Base-by-base conservation (phyloP, 2,329 filamentous ascomycete species). In the Albifimbria verrucaria region DNA sequence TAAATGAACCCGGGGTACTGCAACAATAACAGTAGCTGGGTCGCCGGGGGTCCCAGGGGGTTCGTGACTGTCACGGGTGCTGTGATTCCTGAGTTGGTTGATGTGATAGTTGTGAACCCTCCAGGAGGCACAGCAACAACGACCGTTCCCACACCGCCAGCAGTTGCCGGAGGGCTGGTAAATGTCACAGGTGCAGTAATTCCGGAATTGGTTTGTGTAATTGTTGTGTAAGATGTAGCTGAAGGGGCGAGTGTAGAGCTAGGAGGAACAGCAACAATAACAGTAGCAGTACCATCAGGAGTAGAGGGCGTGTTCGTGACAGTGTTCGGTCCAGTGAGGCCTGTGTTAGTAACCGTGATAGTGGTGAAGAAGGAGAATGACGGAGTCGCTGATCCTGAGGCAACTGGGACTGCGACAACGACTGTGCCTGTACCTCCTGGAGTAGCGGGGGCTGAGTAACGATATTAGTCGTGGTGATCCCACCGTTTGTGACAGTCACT, bases 261-360 rank as follows among this genome's bases (percentile, higher is more conserved):
- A 32, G 46, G 15, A n/a, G 46, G 46, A 11, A 48, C 25, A 18
- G 46, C 46, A 4, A 48, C 46, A 22, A 32, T 48, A n/a, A 48
- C 26, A 17, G 46, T 48, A 7, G 25, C 46, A 18, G 25, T 48
- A 9, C 46, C 25, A 11, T 26, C 46, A 36, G 25, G 15, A 20
- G 46, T 3, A 10, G 25, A 24, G 17, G 46, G 46, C 10, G 46
- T n/a, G 15, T 20, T 48, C 15, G 46, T 20, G 25, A 28, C 36
- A 17, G 5, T 48, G 20, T 46, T 20, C 12, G 43, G 20, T 11
- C 11, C 41, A 18, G 22, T 9, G n/a, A 43, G 5, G 10, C 41
- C 5, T 2, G 10, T 18, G n/a, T 18, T n/a, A 2, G 41, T 43
- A 9, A 43, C 41, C 22, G 41, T 43, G 10, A 21, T 18, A 2